phyloP scores from a whole-genome alignment of 192 early-diverging fungal genomes.

The Coemansia nantahalensis region DNA sequence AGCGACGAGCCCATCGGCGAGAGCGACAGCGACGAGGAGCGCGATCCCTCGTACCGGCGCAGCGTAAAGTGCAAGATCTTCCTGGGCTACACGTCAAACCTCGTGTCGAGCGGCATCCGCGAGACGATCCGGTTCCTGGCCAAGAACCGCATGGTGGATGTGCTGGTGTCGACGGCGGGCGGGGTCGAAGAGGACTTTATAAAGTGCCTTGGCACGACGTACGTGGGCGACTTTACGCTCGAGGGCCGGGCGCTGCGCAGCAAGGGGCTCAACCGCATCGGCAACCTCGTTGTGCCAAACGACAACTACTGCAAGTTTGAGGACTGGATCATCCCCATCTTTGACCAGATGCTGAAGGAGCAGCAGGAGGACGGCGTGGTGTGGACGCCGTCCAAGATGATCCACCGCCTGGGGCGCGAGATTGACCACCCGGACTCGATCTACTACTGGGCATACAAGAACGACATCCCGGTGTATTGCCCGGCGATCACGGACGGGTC shows the following conservation, averaged over 20 bases:
- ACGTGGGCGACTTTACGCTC: slow-evolving; percentile 76
- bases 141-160: slow-evolving; percentile 85
- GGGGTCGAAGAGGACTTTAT: slow-evolving; percentile 99
- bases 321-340: slow-evolving; percentile 95
- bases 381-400: slow-evolving; percentile 94
- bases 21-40: slow-evolving; percentile 56
- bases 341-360: slow-evolving; percentile 90
- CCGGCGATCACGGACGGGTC: slow-evolving; percentile 98
- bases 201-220: slow-evolving; percentile 90
- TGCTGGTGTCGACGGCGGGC: slow-evolving; percentile 89
- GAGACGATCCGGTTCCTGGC: slow-evolving; percentile 90
- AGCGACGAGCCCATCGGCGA: slow-evolving; percentile 77
- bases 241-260: slow-evolving; percentile 76
- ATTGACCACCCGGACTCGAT: slow-evolving; percentile 89
- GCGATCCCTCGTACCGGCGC: slow-evolving; percentile 61
- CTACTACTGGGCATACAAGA: slow-evolving; percentile 98
- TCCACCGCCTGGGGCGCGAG: slow-evolving; percentile 81
- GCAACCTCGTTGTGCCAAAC: slow-evolving; percentile 96
- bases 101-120: slow-evolving; percentile 92
- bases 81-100: slow-evolving; percentile 96
- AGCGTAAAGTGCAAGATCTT: slow-evolving; percentile 94
- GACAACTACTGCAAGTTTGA: slow-evolving; percentile 99
- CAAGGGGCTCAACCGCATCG: slow-evolving; percentile 93
- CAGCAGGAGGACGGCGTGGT: slow-evolving; percentile 76
- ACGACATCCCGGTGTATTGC: slow-evolving; percentile 96